These are phyloP conservation scores for Russula olivacea DNA, from an alignment of 768 basidiomycete genomes.

Conservation along the genomic window DNA sequence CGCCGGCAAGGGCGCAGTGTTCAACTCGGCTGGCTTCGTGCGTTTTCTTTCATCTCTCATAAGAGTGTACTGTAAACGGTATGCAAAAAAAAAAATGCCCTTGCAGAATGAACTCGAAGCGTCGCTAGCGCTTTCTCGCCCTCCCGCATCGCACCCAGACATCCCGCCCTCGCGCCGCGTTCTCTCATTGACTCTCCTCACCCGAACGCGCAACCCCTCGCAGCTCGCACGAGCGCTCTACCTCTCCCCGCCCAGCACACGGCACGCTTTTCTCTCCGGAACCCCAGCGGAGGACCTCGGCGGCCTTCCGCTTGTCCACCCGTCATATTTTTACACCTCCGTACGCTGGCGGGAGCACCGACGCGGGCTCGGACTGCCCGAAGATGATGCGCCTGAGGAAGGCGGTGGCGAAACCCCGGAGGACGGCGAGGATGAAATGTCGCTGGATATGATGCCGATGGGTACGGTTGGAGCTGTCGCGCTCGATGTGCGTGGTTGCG, in stretches of 20 bases:
- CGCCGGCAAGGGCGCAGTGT: slow-evolving; percentile 74
- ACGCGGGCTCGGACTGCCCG: slow-evolving; percentile 65
- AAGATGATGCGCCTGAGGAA: slow-evolving; percentile 46
- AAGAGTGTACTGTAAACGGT: background rate
- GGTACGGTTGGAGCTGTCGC: slow-evolving; percentile 87
- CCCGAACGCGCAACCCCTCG: slow-evolving; percentile 65
- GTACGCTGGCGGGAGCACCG: slow-evolving; percentile 73
- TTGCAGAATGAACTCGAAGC: slow-evolving; percentile 76
- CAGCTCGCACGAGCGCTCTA: slow-evolving; percentile 65
- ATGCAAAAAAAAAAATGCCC: background rate
- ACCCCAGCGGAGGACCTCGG: slow-evolving; percentile 56
- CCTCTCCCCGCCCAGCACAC: slow-evolving; percentile 53
- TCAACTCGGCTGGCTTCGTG: slow-evolving; percentile 76
- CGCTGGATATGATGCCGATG: slow-evolving; percentile 56
- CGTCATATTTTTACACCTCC: slow-evolving; percentile 74
- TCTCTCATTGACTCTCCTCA: slow-evolving; percentile 57
- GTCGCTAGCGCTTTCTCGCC: slow-evolving; percentile 75
- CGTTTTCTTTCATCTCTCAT: slow-evolving; percentile 2
- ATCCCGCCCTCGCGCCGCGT: slow-evolving; percentile 59
- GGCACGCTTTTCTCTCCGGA: slow-evolving; percentile 70
- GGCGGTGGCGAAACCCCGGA: slow-evolving; percentile 26
- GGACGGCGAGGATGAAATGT: slow-evolving; percentile 25
- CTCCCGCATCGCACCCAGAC: slow-evolving; percentile 57
- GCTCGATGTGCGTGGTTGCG: slow-evolving; percentile 66
- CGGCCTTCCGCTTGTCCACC: slow-evolving; percentile 52